Conservation (phyloP, 2,329 filamentous ascomycete genomes). For the Cadophora luteo-olivacea region DNA sequence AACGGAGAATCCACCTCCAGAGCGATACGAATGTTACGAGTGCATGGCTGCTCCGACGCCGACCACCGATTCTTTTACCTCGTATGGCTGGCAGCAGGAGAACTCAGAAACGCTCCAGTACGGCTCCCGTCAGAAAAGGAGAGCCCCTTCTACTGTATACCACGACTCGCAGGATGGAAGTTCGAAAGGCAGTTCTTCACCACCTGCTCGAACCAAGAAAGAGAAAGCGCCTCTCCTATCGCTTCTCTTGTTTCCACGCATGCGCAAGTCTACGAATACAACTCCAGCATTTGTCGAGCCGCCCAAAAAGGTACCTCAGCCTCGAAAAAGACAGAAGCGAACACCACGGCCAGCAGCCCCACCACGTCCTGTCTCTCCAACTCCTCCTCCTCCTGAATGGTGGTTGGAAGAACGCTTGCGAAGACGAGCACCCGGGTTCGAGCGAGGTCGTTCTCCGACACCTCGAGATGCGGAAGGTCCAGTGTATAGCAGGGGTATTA, state of each 20-base stretch:
- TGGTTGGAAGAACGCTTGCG: conserved; percentile 9
- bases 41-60: background rate
- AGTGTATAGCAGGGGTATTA: background rate
- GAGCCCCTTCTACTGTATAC: background rate
- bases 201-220: background rate
- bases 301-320: background rate
- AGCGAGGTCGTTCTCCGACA: conserved; percentile 7
- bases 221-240: background rate
- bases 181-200: background rate
- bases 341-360: background rate
- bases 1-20: background rate
- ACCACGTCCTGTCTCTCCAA: conserved; percentile 2
- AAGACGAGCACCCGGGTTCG: background rate
- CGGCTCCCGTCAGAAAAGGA: too few relatives aligned
- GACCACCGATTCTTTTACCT: background rate
- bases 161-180: background rate
- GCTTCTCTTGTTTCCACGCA: background rate
- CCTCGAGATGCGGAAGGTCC: background rate
- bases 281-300: background rate
- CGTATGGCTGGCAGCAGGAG: background rate
- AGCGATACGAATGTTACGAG: background rate
- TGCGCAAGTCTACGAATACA: background rate
- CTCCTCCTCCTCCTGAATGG: conserved; percentile 3
- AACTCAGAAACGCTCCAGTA: too few relatives aligned
- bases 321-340: conserved; percentile 5